Base-by-base conservation (phyloP, 768 basidiomycete genomes). In the Mrakia hoshinonis region DNA sequence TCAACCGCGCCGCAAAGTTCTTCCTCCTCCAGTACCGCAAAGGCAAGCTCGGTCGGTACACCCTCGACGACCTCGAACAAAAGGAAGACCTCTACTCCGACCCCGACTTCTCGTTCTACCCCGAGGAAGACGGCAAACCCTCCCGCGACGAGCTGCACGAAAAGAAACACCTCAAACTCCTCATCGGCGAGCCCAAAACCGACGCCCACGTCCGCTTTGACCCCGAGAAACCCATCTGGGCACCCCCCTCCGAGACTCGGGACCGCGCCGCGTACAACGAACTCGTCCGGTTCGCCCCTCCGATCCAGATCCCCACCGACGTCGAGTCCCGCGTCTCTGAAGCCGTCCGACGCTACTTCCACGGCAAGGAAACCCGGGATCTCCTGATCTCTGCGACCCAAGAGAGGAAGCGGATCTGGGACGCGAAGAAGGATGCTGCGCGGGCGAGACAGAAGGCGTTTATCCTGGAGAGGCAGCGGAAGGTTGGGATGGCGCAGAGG, bases 21-120 rank as follows among this genome's bases (percentile, higher is more conserved):
- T 88, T 97, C 76, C 84, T 98, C 51, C 83, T 85, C 55, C 91
- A 91, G 85, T 99, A 93, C 87, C 86, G 95, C 51, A 79, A 81
- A 24, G 83, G 82, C 29, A 79, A 76, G 62, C 70, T 80, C 29
- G 79, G 79, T 20, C 67, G 75, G 62, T 79, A 77, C 75, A 80
- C 78, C 29, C 54, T 80, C 65, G 79, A 81, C 67, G 78, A 79
- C 60, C 70, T 72, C 24, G 70, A 72, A 55, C 70, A 72, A 29
- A 67, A 62, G 18, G 63, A 43, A n/a, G 70, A 72, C 51, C 54
- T 72, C 24, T 72, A 72, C 55, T 38, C 65, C 31, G 65, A 72
- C 36, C 70, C 70, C 10, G 39, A 55, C 0, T 72, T 72, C 60
- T 66, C 63, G 12, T 72, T 67, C 60, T 79, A 66, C 51, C 73